Conservation (phyloP, 169 alveolate species). For the Plasmodium blacklocki region DNA sequence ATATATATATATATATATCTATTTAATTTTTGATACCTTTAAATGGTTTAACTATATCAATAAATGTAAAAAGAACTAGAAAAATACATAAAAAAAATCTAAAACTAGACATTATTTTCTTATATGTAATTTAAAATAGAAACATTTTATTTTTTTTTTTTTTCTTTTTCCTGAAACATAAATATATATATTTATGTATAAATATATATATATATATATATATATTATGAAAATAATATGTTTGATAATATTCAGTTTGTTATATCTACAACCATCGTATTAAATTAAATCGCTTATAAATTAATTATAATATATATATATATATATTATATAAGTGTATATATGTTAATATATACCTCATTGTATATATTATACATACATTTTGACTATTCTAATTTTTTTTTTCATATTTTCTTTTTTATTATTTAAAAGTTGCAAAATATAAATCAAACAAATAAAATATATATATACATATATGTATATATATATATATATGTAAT, state of each 20-base stretch:
- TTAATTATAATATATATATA: neutral
- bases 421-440: too few species aligned
- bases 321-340: neutral
- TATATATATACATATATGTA: neutral
- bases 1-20: neutral
- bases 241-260: neutral
- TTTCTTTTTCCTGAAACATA: neutral
- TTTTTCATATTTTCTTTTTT: too few species aligned
- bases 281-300: too few species aligned
- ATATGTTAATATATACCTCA: neutral
- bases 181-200: neutral
- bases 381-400: too few species aligned
- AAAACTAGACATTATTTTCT: conserved; percentile 39
- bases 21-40: conserved; percentile 19
- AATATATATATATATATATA: neutral
- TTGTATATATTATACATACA: too few species aligned
- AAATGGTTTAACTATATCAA: conserved; percentile 23
- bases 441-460: neutral
- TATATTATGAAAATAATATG: neutral
- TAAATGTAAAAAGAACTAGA: conserved; percentile 42
- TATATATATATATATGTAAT: conserved; percentile 1
- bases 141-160: conserved; percentile 41
- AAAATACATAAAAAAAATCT: conserved; percentile 49
- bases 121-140: conserved; percentile 23
- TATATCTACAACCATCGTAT: neutral